Conservation (phyloP, 129 eudicot species). For the Flaveria linearis region DNA sequence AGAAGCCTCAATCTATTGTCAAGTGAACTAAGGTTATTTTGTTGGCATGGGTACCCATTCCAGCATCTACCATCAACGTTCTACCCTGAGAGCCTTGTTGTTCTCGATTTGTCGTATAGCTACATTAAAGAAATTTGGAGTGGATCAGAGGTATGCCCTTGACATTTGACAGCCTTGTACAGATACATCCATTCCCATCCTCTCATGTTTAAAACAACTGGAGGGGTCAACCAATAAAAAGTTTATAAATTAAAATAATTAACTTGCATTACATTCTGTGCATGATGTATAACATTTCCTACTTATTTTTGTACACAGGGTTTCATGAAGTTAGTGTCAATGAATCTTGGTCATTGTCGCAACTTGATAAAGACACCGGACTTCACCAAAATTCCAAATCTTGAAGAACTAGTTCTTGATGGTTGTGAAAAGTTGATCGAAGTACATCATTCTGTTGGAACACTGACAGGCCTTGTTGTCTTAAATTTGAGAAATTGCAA, state of each 20-base stretch:
- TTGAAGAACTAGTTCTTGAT: slow-evolving; percentile 32
- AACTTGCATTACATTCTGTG: no score
- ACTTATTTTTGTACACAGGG: slow-evolving; percentile 9
- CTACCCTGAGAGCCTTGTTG: slow-evolving; percentile 27
- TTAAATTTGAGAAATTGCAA: slow-evolving; percentile 32
- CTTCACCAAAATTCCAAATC: slow-evolving; percentile 30
- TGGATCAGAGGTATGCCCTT: slow-evolving; percentile 37
- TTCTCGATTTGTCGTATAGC: slow-evolving; percentile 39
- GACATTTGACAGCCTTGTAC: neutral
- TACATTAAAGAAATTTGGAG: slow-evolving; percentile 36
- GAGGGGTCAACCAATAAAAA: no score
- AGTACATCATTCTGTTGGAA: slow-evolving; percentile 34
- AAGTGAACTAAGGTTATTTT: slow-evolving; percentile 34
- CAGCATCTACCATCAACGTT: slow-evolving; percentile 31
- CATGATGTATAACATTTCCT: no score
- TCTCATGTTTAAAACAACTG: no score
- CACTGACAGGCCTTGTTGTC: slow-evolving; percentile 19
- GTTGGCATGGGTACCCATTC: slow-evolving; percentile 46
- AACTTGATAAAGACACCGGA: slow-evolving; percentile 41
- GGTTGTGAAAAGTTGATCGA: slow-evolving; percentile 30
- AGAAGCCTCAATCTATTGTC: slow-evolving; percentile 35
- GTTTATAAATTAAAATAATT: no score
- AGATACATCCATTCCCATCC: no score
- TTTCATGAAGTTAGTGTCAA: slow-evolving; percentile 27
- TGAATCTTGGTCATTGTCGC: slow-evolving; percentile 34